phyloP scores from a whole-genome alignment of 2,329 filamentous ascomycete genomes.

The Colletotrichum somersetense region DNA sequence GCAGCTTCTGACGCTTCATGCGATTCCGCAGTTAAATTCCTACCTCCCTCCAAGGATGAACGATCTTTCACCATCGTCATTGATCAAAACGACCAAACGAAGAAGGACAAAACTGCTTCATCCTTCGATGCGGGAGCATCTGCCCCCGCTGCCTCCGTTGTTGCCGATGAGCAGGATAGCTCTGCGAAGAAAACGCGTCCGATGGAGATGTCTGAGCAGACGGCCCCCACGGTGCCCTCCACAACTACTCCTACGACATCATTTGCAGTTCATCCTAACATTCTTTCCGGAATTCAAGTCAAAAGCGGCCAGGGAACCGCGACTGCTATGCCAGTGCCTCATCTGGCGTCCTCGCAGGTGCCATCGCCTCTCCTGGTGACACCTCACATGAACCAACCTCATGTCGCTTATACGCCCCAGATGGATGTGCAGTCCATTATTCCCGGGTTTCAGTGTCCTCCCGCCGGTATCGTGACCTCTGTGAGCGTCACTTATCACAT shows the following conservation, averaged over 20 bases:
- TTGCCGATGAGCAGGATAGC: background rate
- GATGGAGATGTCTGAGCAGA: background rate
- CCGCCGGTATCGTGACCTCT: conserved; percentile 6
- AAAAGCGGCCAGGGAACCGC: background rate
- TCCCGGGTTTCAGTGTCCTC: conserved; percentile 3
- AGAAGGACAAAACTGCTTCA: background rate
- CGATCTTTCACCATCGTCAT: background rate
- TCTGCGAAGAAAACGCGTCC: background rate
- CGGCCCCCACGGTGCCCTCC: background rate
- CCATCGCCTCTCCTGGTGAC: background rate
- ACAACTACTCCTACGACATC: background rate
- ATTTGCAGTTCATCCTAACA: background rate
- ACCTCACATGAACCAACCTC: background rate
- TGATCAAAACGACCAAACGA: background rate
- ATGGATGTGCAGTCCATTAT: conserved; percentile 8
- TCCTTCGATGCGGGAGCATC: background rate
- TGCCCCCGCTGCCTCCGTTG: background rate
- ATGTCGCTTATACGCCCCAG: background rate
- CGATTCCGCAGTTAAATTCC: conserved; percentile 2
- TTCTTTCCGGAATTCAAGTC: background rate
- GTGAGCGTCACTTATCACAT: conserved; percentile 36
- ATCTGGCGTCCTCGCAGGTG: background rate
- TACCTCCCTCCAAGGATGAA: background rate
- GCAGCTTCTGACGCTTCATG: background rate
- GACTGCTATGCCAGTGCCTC: background rate